Percentiles rank a stretch among this genome's conserved stretches.
Evolutionary conservation across 73 alveolate species (phyloP).

Genomic region (Durusdinium trenchii): DNA sequence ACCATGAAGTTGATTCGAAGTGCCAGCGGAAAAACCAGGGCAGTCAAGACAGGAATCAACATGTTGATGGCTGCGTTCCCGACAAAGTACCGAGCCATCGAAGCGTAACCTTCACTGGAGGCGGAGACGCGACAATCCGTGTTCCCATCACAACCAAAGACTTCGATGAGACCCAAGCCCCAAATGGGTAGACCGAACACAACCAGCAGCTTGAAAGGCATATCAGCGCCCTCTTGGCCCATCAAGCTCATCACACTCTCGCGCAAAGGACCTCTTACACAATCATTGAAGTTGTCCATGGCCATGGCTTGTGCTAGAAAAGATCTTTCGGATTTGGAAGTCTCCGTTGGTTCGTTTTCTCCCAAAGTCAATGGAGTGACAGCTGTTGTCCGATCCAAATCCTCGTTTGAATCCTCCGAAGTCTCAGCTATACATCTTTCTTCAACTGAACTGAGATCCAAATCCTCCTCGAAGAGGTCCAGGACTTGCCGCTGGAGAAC

Average conservation of each 20-base stretch:
- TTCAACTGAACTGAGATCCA: neutral
- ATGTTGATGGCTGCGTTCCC: neutral
- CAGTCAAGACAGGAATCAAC: neutral
- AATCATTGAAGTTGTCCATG: neutral
- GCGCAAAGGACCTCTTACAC: constrained; percentile 1
- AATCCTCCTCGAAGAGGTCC: neutral
- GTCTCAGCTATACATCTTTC: no score
- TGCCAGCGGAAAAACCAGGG: neutral
- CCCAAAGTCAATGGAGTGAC: no score
- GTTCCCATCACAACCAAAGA: constrained; percentile 12
- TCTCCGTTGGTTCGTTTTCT: no score
- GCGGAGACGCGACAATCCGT: neutral
- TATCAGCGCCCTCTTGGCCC: neutral
- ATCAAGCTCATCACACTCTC: neutral
- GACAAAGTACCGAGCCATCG: neutral
- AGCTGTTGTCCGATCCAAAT: no score
- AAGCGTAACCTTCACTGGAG: neutral
- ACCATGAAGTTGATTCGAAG: neutral
- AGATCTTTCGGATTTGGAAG: no score
- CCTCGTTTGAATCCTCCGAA: no score
- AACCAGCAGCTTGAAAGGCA: neutral
- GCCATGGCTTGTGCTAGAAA: no score
- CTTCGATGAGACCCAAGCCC: neutral
- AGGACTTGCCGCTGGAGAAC: neutral
- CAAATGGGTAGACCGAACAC: neutral